These are phyloP conservation scores for Falciphora oryzae DNA, from an alignment of 2,329 filamentous ascomycete genomes.

Conservation along the genomic window DNA sequence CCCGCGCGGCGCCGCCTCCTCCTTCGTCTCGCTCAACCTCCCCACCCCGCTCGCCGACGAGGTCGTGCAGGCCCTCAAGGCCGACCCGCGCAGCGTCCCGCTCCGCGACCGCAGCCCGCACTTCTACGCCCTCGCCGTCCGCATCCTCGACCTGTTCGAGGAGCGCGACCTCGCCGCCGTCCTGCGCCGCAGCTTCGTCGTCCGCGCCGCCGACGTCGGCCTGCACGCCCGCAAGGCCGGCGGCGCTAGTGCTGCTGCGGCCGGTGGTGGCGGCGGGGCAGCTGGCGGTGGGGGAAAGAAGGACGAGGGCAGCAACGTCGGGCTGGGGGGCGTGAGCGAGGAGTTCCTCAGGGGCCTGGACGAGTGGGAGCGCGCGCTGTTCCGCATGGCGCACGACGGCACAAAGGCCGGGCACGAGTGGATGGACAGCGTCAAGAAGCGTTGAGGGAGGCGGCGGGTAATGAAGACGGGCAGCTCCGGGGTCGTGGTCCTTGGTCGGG, in stretches of 20 bases:
- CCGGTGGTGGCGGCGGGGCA: conserved; percentile 43
- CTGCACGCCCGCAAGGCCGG: conserved; percentile 84
- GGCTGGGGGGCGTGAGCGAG: conserved; percentile 57
- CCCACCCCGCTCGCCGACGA: conserved; percentile 70
- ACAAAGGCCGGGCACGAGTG: conserved; percentile 64
- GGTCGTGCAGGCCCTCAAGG: conserved; percentile 84
- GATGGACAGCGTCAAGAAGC: conserved; percentile 56
- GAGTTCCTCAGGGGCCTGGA: conserved; percentile 87
- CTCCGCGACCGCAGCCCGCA: conserved; percentile 77
- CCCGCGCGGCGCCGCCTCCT: conserved; percentile 21
- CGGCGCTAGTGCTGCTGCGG: conserved; percentile 43
- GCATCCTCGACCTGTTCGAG: conserved; percentile 86
- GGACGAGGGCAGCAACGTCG: conserved; percentile 44
- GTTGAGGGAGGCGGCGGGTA: conserved; percentile 12
- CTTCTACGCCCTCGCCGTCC: conserved; percentile 80
- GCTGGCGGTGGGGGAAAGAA: conserved; percentile 57
- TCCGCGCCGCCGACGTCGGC: conserved; percentile 73
- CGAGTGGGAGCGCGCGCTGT: conserved; percentile 77
- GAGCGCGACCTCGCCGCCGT: conserved; percentile 72
- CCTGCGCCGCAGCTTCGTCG: conserved; percentile 71
- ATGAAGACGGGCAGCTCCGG: no score
- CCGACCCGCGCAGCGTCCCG: conserved; percentile 80
- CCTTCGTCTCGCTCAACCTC: conserved; percentile 74
- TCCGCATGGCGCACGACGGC: conserved; percentile 68
- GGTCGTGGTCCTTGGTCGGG: no score